Percentiles rank a stretch among this genome's conserved stretches.
phyloP scores from a whole-genome alignment of 179 eudicot species.

The Beta macrorhiza region DNA sequence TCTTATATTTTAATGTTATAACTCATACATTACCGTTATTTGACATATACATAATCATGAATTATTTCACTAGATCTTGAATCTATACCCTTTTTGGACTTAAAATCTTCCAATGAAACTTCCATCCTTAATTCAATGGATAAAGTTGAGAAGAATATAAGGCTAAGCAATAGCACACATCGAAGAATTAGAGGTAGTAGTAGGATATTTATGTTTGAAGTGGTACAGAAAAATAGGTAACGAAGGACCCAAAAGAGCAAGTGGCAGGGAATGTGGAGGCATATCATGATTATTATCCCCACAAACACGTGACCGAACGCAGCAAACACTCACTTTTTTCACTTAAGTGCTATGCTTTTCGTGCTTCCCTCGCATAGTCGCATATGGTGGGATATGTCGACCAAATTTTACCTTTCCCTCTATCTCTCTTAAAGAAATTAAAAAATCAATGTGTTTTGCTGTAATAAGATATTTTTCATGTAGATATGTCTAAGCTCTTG shows the following conservation, averaged over 20 bases:
- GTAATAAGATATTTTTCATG: not conserved
- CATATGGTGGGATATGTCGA: not conserved
- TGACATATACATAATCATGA: not conserved
- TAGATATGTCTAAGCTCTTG: too few species aligned
- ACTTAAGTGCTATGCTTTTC: not conserved
- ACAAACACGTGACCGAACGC: conserved; percentile 1
- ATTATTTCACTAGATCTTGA: not conserved
- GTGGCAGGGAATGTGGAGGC: not conserved
- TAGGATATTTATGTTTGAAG: conserved; percentile 6
- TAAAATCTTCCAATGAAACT: not conserved
- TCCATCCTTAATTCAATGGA: conserved; percentile 1
- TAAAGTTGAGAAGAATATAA: not conserved
- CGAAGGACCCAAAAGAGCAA: conserved; percentile 14
- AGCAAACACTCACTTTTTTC: not conserved
- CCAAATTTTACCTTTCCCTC: not conserved
- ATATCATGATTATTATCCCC: not conserved
- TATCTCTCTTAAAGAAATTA: not conserved
- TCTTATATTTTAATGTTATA: not conserved
- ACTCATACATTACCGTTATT: not conserved
- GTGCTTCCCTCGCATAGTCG: not conserved
- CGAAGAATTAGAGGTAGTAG: too few species aligned
- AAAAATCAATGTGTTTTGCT: too few species aligned
- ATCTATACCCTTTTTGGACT: not conserved
- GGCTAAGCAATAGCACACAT: not conserved
- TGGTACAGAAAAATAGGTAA: not conserved